Evolutionary conservation across 108 stramenopile genomes (phyloP).

Genomic region (Fistulifera solaris): DNA sequence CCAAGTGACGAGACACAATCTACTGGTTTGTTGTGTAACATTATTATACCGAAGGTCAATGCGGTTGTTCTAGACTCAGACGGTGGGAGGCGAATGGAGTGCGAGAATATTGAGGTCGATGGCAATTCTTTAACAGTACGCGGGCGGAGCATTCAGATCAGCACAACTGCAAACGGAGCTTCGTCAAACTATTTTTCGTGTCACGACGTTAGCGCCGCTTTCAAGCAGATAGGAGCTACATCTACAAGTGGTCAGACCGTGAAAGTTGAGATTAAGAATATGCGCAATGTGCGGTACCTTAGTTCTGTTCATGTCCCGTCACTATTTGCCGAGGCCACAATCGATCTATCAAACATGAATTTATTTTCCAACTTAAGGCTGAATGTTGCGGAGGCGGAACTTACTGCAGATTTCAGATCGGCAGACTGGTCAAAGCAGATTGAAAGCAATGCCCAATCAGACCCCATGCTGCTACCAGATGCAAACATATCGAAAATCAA

Average conservation of each 20-base stretch:
- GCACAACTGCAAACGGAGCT: neutral
- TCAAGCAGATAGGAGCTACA: neutral
- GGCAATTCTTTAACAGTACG: neutral
- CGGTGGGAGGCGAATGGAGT: no score
- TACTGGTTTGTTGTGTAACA: no score
- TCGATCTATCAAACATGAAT: neutral
- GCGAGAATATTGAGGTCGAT: neutral
- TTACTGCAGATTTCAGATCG: constrained; percentile 6
- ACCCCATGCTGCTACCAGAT: neutral
- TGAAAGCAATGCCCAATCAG: neutral
- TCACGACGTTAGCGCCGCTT: neutral
- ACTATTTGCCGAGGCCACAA: neutral
- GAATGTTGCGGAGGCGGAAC: neutral
- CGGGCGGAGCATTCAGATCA: neutral
- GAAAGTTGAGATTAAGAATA: neutral
- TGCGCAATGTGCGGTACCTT: neutral
- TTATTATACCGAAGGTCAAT: no score
- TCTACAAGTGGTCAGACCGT: neutral
- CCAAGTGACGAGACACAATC: no score
- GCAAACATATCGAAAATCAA: neutral
- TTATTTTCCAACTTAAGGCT: neutral
- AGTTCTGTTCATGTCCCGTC: neutral
- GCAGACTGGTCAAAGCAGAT: neutral
- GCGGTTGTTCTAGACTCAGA: no score
- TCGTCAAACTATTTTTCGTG: neutral